Evolutionary conservation across 2,329 filamentous ascomycete genomes (phyloP), one percentile per base, ranked within the genome.

Genomic region (Stenocarpella maydis): DNA sequence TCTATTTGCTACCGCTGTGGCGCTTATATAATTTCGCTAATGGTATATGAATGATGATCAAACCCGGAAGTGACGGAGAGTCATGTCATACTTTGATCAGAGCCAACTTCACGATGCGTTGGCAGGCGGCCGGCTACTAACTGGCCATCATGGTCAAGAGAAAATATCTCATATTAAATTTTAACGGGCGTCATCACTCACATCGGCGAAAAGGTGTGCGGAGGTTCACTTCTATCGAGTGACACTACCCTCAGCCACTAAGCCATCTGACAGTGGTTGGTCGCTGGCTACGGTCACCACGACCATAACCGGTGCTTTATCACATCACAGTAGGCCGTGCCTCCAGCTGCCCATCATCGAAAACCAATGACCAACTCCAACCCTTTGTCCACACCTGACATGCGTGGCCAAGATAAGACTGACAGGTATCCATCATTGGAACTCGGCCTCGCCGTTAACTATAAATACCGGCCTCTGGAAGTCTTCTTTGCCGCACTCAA

Each of bases 131-230:
- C n/a, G n/a, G 4, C 28, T 3, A 0, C 21, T 4, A 10, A 2
- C 1, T 53, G 14, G 14, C 17, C 26, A 53, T 6, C 9, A 31
- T 8, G 28, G n/a, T n/a, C 1, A 19, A n/a, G 7, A 21, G 15
- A 21, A n/a, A n/a, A 10, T 14, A 53, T 4, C n/a, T 8, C 3
- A 14, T 2, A n/a, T 4, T 9, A 21, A 15, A 8, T 34, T 8
- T n/a, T 8, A 6, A 21, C 26, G 5, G 12, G 7, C 9, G 8
- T 14, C 21, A 4, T 0, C 10, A 15, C 2, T 0, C 10, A 15
- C 19, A 24, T 9, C 12, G 34, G 8, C 28, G 28, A 3, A 39
- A 26, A 8, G 7, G 4, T 7, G 0, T 9, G 1, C 6, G 52
- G 39, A 39, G 6, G n/a, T 17, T n/a, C 34, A 5, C 21, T 17